Evolutionary conservation across 148 eudicot genomes (phyloP).

Genomic region (Limonium bicolor): DNA sequence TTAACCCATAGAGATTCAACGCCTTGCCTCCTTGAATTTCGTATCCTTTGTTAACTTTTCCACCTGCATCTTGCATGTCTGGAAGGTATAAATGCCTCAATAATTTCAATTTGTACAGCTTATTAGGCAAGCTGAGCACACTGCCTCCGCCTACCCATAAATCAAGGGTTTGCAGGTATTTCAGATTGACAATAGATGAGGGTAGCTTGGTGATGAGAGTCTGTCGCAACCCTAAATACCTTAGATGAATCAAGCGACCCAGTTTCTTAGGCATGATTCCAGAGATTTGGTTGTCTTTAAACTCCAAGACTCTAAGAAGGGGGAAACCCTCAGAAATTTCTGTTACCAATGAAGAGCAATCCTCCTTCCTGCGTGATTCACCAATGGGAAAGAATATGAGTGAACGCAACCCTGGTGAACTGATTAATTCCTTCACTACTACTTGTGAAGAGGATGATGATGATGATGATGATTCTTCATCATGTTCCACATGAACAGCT

Average conservation of each 20-base stretch:
- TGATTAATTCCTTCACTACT: too few relatives aligned
- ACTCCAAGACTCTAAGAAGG: conserved; percentile 16
- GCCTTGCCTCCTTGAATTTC: too few relatives aligned
- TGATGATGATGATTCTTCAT: conserved; percentile 4
- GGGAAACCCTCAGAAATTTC: conserved; percentile 12
- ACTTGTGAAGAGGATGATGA: conserved; percentile 2
- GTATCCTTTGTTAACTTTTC: too few relatives aligned
- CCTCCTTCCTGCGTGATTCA: conserved; percentile 6
- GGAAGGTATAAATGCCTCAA: conserved; percentile 38
- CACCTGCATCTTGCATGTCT: too few relatives aligned
- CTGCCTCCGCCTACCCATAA: conserved; percentile 11
- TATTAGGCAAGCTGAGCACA: conserved; percentile 15
- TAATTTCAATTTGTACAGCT: conserved; percentile 13
- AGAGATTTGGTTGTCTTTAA: conserved; percentile 9
- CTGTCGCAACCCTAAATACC: conserved; percentile 27
- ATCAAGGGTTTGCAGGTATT: conserved; percentile 35
- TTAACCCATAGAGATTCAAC: too few relatives aligned
- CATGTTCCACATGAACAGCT: conserved; percentile 11
- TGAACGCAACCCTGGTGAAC: too few relatives aligned
- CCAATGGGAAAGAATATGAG: conserved; percentile 14
- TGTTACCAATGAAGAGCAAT: conserved; percentile 4
- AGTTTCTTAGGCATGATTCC: conserved; percentile 18
- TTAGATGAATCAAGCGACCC: conserved; percentile 19
- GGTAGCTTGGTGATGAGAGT: conserved; percentile 11
- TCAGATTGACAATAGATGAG: conserved; percentile 19